A percentile compares a stretch with the other conserved stretches of the same genome.
phyloP scores from a whole-genome alignment of 2,329 filamentous ascomycete species.

The Golovinomyces cichoracearum region DNA sequence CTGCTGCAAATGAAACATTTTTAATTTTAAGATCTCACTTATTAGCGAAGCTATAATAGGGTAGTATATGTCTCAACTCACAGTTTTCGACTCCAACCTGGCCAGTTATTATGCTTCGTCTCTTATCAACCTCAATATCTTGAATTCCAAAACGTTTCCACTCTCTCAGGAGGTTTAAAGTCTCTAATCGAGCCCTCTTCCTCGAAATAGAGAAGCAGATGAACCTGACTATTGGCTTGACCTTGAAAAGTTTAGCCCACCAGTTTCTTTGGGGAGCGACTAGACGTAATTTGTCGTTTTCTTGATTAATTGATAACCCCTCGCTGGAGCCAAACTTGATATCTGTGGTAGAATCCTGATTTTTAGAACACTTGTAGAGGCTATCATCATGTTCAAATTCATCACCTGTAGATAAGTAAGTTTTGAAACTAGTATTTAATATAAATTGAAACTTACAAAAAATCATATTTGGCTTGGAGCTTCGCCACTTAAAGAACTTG shows the following conservation, averaged over 20 bases:
- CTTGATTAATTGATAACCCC: conserved; percentile 2
- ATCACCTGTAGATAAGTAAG: conserved; percentile 4
- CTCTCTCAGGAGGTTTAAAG: conserved; percentile 46
- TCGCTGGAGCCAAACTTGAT: neutral
- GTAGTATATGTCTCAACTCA: conserved; percentile 22
- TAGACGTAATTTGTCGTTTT: conserved; percentile 16
- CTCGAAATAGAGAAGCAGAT: conserved; percentile 52
- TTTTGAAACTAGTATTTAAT: neutral
- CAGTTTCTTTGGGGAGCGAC: conserved; percentile 55
- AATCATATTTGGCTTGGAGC: conserved; percentile 10
- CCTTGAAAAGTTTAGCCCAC: conserved; percentile 67
- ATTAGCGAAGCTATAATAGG: neutral
- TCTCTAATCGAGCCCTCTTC: conserved; percentile 48
- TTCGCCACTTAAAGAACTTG: conserved; percentile 12
- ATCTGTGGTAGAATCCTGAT: conserved; percentile 6
- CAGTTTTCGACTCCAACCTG: conserved; percentile 53
- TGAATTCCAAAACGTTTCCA: conserved; percentile 36
- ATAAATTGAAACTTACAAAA: conserved; percentile 9
- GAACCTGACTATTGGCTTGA: conserved; percentile 55
- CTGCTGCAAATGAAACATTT: conserved; percentile 63
- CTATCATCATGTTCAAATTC: neutral
- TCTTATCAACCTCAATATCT: conserved; percentile 54
- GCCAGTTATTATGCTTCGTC: conserved; percentile 54
- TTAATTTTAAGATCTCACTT: conserved; percentile 48
- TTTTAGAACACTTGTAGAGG: conserved; percentile 4